Evolutionary conservation across 192 early-diverging fungal species (phyloP).

Genomic region (Thamnidium elegans): DNA sequence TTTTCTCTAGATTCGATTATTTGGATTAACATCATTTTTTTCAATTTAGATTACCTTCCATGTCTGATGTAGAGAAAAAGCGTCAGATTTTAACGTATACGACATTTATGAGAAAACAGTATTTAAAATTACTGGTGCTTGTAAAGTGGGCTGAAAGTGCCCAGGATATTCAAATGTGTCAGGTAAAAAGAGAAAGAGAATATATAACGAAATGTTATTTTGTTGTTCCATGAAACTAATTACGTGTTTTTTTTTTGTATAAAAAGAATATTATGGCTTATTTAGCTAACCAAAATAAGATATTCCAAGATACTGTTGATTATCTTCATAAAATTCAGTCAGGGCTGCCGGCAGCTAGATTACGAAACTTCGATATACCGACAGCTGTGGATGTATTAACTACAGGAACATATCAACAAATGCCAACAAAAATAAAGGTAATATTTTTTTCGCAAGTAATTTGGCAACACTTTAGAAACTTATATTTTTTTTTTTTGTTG

Average conservation of each 20-base stretch:
- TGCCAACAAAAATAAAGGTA: slow-evolving; percentile 75
- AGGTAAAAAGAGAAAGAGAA: slow-evolving; percentile 42
- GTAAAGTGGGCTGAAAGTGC: slow-evolving; percentile 75
- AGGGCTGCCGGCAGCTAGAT: slow-evolving; percentile 46
- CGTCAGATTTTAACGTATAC: slow-evolving; percentile 63
- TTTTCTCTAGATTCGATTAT: neutral
- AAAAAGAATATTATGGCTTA: slow-evolving; percentile 39
- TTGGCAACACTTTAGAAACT: neutral
- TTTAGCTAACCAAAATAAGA: slow-evolving; percentile 34
- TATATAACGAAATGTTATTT: too few relatives aligned
- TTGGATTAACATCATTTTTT: neutral
- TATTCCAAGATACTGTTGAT: slow-evolving; percentile 32
- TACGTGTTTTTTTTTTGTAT: slow-evolving; percentile 1
- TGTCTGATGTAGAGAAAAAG: slow-evolving; percentile 55
- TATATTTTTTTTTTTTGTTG: neutral
- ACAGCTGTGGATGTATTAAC: slow-evolving; percentile 86
- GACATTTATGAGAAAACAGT: slow-evolving; percentile 59
- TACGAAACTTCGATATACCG: slow-evolving; percentile 77
- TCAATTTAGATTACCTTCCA: slow-evolving; percentile 49
- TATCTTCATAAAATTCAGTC: slow-evolving; percentile 40
- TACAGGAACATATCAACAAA: slow-evolving; percentile 75
- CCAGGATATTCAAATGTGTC: slow-evolving; percentile 66
- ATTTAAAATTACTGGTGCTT: slow-evolving; percentile 70
- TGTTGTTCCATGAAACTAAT: neutral
- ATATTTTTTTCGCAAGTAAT: neutral